Conservation (phyloP, 169 alveolate genomes). For the Theileria equi region DNA sequence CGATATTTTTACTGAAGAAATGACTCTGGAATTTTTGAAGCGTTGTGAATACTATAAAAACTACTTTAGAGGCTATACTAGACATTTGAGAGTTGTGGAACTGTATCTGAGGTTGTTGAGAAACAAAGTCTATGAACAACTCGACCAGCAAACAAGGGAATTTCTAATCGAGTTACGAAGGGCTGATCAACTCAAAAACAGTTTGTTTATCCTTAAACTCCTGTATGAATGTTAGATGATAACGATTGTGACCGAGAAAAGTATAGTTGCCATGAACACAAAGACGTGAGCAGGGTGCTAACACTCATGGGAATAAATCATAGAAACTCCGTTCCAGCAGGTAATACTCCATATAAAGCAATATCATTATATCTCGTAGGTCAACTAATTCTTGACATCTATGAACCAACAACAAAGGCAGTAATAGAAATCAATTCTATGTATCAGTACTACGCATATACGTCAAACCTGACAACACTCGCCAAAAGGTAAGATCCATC, state of each 20-base stretch:
- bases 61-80: slow-evolving; percentile 62
- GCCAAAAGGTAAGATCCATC: slow-evolving; percentile 42
- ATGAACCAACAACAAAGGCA: slow-evolving; percentile 47
- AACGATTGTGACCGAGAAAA: background rate
- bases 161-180: slow-evolving; percentile 33
- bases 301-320: slow-evolving; percentile 19
- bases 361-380: slow-evolving; percentile 4
- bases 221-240: background rate
- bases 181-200: slow-evolving; percentile 13
- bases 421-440: slow-evolving; percentile 55
- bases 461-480: slow-evolving; percentile 28
- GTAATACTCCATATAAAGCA: slow-evolving; percentile 1
- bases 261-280: slow-evolving; percentile 34
- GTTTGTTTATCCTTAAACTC: background rate
- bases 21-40: slow-evolving; percentile 58
- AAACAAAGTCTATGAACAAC: slow-evolving; percentile 20
- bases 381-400: slow-evolving; percentile 50
- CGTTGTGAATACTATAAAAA: slow-evolving; percentile 63
- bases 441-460: slow-evolving; percentile 53
- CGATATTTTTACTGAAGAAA: slow-evolving; percentile 69
- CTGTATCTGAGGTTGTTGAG: slow-evolving; percentile 52
- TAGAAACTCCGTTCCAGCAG: slow-evolving; percentile 43
- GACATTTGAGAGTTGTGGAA: slow-evolving; percentile 66
- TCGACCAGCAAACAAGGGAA: slow-evolving; percentile 31
- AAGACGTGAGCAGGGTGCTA: slow-evolving; percentile 38